Conservation (phyloP, 371 early-diverging fungal genomes). For the Syncephalastrum monosporum region DNA sequence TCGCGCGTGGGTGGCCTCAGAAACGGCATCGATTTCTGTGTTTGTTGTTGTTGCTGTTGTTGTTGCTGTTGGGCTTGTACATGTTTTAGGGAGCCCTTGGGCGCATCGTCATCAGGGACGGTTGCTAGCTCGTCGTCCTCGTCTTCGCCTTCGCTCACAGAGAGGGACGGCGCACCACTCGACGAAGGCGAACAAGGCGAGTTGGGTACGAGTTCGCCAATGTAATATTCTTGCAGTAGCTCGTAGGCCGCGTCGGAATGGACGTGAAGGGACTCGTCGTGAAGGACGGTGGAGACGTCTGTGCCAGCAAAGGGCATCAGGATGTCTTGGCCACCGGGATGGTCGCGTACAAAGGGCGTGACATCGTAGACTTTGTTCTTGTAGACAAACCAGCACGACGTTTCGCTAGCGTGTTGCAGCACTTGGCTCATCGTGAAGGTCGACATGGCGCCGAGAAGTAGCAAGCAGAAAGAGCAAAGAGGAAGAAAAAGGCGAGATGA, state of each 20-base stretch:
- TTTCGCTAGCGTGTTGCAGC: slow-evolving; percentile 13
- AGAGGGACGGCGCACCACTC: slow-evolving; percentile 2
- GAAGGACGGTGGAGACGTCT: slow-evolving; percentile 69
- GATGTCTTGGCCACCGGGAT: slow-evolving; percentile 79
- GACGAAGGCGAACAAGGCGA: not conserved
- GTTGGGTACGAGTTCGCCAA: slow-evolving; percentile 60
- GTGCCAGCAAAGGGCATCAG: slow-evolving; percentile 77
- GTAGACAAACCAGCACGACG: slow-evolving; percentile 62
- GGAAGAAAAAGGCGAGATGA: not conserved
- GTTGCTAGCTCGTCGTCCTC: slow-evolving; percentile 11
- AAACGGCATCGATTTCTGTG: not conserved
- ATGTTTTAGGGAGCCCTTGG: not conserved
- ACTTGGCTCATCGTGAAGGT: slow-evolving; percentile 12
- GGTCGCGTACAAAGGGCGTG: slow-evolving; percentile 71
- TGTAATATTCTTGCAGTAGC: slow-evolving; percentile 75
- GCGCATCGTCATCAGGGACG: not conserved
- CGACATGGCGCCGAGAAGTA: slow-evolving; percentile 1
- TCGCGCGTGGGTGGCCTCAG: slow-evolving; percentile 12
- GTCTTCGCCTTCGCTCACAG: slow-evolving; percentile 7
- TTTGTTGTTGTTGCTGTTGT: slow-evolving; percentile 1
- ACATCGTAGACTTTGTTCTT: slow-evolving; percentile 80
- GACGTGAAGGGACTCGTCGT: slow-evolving; percentile 69
- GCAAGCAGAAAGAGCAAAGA: not conserved
- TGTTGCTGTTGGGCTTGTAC: not conserved
- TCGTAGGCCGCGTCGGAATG: slow-evolving; percentile 89